Percentiles rank a stretch among this genome's conserved stretches.
phyloP scores from a whole-genome alignment of 163 green algal species.

The Chlamydomonas reinhardtii region DNA sequence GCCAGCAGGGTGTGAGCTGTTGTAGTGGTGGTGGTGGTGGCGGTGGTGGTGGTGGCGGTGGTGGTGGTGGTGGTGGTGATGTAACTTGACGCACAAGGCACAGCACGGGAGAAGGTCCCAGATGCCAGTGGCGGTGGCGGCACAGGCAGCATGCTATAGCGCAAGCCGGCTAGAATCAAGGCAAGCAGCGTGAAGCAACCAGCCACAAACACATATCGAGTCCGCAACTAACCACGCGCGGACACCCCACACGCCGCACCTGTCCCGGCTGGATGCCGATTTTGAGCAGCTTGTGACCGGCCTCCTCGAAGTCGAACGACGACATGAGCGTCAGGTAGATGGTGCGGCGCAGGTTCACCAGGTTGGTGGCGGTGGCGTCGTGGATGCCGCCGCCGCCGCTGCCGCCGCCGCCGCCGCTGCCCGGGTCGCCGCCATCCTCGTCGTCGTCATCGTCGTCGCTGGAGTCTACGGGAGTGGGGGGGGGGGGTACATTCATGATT shows the following conservation, averaged over 20 bases:
- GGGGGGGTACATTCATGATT: no score
- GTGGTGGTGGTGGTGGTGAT: no score
- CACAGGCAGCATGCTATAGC: no score
- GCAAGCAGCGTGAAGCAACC: no score
- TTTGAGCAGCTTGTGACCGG: constrained; percentile 99
- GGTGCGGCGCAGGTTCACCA: constrained; percentile 97
- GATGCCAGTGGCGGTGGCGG: no score
- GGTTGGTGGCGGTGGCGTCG: constrained; percentile 94
- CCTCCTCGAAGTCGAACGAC: constrained; percentile 97
- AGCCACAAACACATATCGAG: no score
- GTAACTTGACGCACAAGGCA: no score
- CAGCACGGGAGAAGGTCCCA: no score
- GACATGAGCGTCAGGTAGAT: constrained; percentile 99
- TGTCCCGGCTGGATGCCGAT: constrained; percentile 78
- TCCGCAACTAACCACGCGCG: no score
- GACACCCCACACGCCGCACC: not conserved
- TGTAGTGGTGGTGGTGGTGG: no score
- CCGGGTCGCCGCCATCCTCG: constrained; percentile 56
- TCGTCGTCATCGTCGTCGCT: constrained; percentile 54
- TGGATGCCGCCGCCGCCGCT: constrained; percentile 59
- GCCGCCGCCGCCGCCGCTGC: constrained; percentile 31
- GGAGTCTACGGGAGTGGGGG: not conserved
- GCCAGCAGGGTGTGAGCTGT: not conserved
- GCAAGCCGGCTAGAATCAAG: no score
- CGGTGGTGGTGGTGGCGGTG: no score